These are phyloP conservation scores for Mycosphaerella arachidis DNA, from an alignment of 2,329 filamentous ascomycete genomes.

Conservation along the genomic window DNA sequence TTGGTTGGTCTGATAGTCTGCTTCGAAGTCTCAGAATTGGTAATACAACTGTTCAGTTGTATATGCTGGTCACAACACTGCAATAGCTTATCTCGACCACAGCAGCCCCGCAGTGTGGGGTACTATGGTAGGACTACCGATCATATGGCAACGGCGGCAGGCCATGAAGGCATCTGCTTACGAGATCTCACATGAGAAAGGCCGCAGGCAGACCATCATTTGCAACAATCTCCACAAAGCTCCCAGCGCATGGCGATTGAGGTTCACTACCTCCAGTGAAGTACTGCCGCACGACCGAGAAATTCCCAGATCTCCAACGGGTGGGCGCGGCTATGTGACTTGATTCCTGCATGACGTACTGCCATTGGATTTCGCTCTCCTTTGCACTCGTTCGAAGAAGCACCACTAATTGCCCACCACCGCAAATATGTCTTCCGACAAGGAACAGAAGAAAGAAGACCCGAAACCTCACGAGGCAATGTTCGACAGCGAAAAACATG, in stretches of 20 bases:
- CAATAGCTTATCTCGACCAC: neutral
- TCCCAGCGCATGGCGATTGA: too few relatives aligned
- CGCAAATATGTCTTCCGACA: constrained; percentile 26
- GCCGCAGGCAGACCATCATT: too few relatives aligned
- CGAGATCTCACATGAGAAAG: too few relatives aligned
- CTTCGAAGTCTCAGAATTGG: too few relatives aligned
- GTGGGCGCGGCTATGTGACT: neutral
- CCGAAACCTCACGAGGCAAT: constrained; percentile 32
- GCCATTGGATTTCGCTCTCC: neutral
- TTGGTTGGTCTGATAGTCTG: neutral
- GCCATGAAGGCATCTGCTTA: too few relatives aligned
- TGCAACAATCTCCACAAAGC: too few relatives aligned
- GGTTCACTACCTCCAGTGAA: too few relatives aligned
- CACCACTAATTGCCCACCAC: neutral
- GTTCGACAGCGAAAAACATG: constrained; percentile 33
- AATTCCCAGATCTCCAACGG: neutral
- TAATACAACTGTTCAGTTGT: too few relatives aligned
- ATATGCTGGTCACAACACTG: neutral
- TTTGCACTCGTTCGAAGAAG: neutral
- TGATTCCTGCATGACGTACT: neutral
- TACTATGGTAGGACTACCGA: too few relatives aligned
- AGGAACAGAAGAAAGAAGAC: constrained; percentile 25
- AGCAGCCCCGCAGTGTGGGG: too few relatives aligned
- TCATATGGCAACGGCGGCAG: too few relatives aligned
- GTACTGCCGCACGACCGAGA: neutral